Percentiles rank a stretch among this genome's conserved stretches.
Conservation (phyloP, 805 yeast genomes). For the Yarrowia sp. region DNA sequence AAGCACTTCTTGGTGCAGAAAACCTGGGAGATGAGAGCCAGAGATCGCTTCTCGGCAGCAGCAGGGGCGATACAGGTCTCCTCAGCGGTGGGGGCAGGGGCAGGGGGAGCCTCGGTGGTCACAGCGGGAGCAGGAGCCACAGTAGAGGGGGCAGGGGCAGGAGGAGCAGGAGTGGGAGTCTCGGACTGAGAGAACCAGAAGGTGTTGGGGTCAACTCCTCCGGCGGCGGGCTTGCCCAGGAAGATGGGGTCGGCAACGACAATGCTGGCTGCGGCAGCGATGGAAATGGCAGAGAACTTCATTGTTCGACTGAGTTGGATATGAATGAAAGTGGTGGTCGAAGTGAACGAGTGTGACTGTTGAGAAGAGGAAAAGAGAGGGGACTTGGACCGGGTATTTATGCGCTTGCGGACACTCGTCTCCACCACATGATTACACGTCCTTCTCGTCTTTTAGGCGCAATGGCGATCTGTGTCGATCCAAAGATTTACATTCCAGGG, state of each 20-base stretch:
- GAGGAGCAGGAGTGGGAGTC: constrained; percentile 25
- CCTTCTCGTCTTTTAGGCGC: constrained; percentile 14
- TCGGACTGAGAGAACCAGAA: constrained; percentile 23
- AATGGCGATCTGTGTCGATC: constrained; percentile 17
- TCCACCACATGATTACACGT: neutral
- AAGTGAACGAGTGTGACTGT: constrained; percentile 11
- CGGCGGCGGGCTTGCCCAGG: constrained; percentile 9
- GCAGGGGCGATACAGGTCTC: constrained; percentile 7
- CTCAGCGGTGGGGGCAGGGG: neutral
- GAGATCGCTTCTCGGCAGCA: constrained; percentile 8
- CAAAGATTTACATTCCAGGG: constrained; percentile 12
- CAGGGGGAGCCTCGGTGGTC: neutral
- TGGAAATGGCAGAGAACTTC: constrained; percentile 17
- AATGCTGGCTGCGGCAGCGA: constrained; percentile 22
- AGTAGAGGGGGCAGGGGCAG: constrained; percentile 2
- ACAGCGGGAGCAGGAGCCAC: constrained; percentile 7
- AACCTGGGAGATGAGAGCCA: constrained; percentile 15
- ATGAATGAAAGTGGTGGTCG: constrained; percentile 15
- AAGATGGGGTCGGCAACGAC: constrained; percentile 23
- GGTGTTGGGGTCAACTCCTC: constrained; percentile 23
- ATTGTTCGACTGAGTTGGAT: constrained; percentile 19
- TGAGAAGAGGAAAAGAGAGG: neutral
- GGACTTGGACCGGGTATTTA: neutral
- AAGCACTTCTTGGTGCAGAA: constrained; percentile 24
- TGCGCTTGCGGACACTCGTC: neutral